Conservation (phyloP, 495 filamentous ascomycete species). For the Zalerion maritima region DNA sequence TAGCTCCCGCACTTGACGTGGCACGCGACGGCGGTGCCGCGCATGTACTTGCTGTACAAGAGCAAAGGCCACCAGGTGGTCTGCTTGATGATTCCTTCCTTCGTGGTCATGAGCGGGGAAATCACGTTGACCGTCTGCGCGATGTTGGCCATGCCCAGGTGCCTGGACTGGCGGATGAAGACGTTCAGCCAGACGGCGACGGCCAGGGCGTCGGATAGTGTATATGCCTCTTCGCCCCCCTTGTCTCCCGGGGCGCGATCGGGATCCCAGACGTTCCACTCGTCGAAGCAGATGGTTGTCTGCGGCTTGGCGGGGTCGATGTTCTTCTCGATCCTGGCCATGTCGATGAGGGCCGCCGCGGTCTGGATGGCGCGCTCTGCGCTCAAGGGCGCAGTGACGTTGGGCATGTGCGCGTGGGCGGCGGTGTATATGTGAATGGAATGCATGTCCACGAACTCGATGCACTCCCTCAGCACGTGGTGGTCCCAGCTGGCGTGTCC, state of each 20-base stretch:
- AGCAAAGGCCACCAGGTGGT: slow-evolving; percentile 66
- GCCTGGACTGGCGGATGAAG: slow-evolving; percentile 58
- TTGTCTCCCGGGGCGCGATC: slow-evolving; percentile 51
- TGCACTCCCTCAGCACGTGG: slow-evolving; percentile 53
- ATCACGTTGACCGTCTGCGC: slow-evolving; percentile 72
- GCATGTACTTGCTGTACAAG: slow-evolving; percentile 61
- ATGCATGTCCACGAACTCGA: slow-evolving; percentile 56
- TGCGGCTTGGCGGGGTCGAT: slow-evolving; percentile 40
- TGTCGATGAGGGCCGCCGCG: slow-evolving; percentile 50
- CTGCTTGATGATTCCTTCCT: slow-evolving; percentile 50
- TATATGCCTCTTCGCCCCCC: slow-evolving; percentile 58
- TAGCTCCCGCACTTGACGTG: slow-evolving; percentile 47
- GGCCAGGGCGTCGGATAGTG: slow-evolving; percentile 59
- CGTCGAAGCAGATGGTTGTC: slow-evolving; percentile 67
- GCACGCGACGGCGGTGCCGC: slow-evolving; percentile 46
- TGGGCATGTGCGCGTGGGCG: slow-evolving; percentile 32
- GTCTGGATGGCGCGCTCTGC: slow-evolving; percentile 66
- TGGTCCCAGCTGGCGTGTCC: slow-evolving; percentile 57
- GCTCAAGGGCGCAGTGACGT: slow-evolving; percentile 50
- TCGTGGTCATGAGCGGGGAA: slow-evolving; percentile 56
- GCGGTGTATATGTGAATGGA: slow-evolving; percentile 55
- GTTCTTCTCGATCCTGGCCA: slow-evolving; percentile 54
- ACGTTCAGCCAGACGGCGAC: slow-evolving; percentile 64
- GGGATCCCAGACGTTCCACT: slow-evolving; percentile 80
- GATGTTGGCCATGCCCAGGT: slow-evolving; percentile 69